Conservation (phyloP, 345 rosid species). For the Eucalyptus regnans region DNA sequence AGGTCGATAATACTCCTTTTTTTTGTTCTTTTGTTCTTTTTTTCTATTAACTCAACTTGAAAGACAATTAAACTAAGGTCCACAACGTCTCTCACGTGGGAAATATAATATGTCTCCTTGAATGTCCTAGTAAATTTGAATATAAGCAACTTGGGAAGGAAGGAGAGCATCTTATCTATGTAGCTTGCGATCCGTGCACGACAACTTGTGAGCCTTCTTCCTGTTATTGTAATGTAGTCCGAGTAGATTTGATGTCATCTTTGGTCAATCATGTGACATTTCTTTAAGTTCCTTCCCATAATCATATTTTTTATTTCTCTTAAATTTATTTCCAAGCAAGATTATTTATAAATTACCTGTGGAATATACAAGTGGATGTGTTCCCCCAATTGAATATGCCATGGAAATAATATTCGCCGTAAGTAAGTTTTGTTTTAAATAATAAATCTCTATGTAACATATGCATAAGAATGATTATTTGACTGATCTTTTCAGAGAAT, state of each 20-base stretch:
- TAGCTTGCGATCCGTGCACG: not conserved
- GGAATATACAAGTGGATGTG: not conserved
- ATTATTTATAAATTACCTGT: not conserved
- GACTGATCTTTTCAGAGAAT: not conserved
- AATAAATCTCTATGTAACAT: not conserved
- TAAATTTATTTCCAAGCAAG: not conserved
- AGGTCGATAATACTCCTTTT: not conserved
- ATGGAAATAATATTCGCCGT: not conserved
- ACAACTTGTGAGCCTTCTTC: not conserved
- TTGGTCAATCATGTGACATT: not conserved
- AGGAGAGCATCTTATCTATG: not conserved
- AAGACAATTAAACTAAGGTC: not conserved
- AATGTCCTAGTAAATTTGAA: not conserved
- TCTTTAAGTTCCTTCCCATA: not conserved
- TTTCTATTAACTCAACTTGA: not conserved
- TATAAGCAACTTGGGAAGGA: not conserved
- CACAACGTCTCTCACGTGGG: not conserved
- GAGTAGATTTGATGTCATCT: slow-evolving; percentile 13
- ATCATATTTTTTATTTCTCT: not conserved
- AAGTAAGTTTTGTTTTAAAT: not conserved
- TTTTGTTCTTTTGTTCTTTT: not conserved
- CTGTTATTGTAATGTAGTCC: not conserved
- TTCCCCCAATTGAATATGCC: not conserved
- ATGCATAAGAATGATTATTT: not conserved
- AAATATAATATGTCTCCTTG: not conserved